Evolutionary conservation across 2,329 filamentous ascomycete genomes (phyloP).

Genomic region (Calonectria hongkongensis): DNA sequence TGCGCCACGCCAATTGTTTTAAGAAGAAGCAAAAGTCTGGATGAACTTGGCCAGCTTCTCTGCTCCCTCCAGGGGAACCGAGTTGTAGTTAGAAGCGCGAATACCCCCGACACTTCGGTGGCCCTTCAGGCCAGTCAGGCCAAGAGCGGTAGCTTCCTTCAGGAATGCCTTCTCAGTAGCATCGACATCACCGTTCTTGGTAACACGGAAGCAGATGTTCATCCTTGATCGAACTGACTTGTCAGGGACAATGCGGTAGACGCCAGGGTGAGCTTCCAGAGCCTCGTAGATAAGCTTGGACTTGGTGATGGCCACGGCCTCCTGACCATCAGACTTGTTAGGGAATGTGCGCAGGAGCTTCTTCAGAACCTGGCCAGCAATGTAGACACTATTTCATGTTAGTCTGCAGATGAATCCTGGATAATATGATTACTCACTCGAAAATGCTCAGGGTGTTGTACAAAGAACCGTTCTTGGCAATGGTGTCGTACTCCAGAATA

Average conservation of each 20-base stretch:
- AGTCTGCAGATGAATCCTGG: not conserved
- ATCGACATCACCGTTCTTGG: conserved; percentile 74
- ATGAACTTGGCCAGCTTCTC: conserved; percentile 82
- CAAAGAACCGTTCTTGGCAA: conserved; percentile 93
- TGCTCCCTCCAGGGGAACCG: conserved; percentile 80
- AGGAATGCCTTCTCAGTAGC: conserved; percentile 88
- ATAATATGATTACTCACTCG: conserved; percentile 70
- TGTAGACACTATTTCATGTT: conserved; percentile 79
- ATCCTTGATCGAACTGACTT: conserved; percentile 87
- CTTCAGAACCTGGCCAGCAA: conserved; percentile 91
- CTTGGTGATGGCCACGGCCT: conserved; percentile 84
- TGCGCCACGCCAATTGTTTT: not conserved
- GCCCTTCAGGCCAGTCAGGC: conserved; percentile 89
- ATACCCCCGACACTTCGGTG: conserved; percentile 85
- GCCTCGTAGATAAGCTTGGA: conserved; percentile 84
- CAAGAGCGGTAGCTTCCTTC: conserved; percentile 79
- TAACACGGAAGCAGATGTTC: conserved; percentile 95
- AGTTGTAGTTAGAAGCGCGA: conserved; percentile 92
- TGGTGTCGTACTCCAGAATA: conserved; percentile 87
- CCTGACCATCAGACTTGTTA: conserved; percentile 84
- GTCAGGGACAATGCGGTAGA: conserved; percentile 87
- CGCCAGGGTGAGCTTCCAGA: conserved; percentile 82
- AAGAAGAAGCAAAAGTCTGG: conserved; percentile 66
- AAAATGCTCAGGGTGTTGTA: conserved; percentile 98
- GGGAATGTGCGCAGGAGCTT: conserved; percentile 80